Percentiles rank a stretch among this genome's conserved stretches.
Conservation (phyloP, 1,284 basidiomycete species). For the Cutaneotrichosporon sp. region DNA sequence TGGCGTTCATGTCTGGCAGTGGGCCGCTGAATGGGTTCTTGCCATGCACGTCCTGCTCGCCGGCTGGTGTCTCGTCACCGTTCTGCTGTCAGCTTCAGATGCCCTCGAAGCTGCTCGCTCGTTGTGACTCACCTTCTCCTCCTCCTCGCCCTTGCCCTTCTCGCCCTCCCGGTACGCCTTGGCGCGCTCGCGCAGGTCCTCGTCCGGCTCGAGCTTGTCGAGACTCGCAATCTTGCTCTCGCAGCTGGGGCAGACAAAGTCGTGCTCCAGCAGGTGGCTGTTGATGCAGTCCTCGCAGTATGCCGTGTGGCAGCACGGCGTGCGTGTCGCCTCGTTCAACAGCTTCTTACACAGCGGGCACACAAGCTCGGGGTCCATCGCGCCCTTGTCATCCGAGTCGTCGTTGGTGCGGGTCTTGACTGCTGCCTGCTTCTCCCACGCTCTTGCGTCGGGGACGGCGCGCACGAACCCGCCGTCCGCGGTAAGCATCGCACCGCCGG, state of each 20-base stretch:
- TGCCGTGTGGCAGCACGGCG: slow-evolving; percentile 82
- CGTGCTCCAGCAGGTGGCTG: slow-evolving; percentile 84
- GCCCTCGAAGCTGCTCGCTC: not conserved
- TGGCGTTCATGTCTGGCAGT: slow-evolving; percentile 26
- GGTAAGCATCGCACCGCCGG: slow-evolving; percentile 90
- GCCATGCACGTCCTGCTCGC: slow-evolving; percentile 14
- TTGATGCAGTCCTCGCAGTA: slow-evolving; percentile 96
- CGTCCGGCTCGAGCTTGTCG: slow-evolving; percentile 78
- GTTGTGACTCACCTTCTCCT: slow-evolving; percentile 1
- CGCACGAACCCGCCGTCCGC: slow-evolving; percentile 95
- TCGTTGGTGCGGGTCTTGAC: slow-evolving; percentile 79
- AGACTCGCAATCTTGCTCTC: slow-evolving; percentile 79
- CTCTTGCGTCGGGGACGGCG: slow-evolving; percentile 87
- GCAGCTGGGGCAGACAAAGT: slow-evolving; percentile 88
- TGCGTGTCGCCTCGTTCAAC: slow-evolving; percentile 84
- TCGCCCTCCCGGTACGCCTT: slow-evolving; percentile 77
- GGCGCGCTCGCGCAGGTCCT: slow-evolving; percentile 72
- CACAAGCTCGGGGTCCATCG: slow-evolving; percentile 66
- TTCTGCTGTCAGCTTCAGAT: slow-evolving; percentile 12
- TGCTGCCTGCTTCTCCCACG: slow-evolving; percentile 84
- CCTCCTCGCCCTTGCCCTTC: slow-evolving; percentile 73
- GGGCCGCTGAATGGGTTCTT: slow-evolving; percentile 19
- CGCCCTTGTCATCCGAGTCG: slow-evolving; percentile 71
- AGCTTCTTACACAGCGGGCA: slow-evolving; percentile 89
- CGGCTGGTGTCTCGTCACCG: not conserved